Conservation (phyloP, 1,284 basidiomycete species). For the Cerrena zonata region DNA sequence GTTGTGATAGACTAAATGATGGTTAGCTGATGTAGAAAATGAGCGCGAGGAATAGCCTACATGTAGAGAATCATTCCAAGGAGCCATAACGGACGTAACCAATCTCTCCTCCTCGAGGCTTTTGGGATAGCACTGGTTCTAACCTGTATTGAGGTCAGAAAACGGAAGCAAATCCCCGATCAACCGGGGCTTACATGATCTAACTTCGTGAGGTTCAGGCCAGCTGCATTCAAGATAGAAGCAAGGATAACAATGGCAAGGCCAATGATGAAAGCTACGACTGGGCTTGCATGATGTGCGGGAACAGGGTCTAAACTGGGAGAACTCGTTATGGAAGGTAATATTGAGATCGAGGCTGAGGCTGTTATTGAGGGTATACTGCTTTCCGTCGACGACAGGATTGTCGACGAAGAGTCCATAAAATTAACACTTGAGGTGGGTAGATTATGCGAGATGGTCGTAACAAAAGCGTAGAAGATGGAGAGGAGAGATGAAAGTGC, state of each 20-base stretch:
- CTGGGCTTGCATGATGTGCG: slow-evolving; percentile 47
- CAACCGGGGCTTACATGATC: slow-evolving; percentile 58
- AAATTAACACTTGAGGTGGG: neutral
- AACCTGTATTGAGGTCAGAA: slow-evolving; percentile 38
- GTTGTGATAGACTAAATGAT: slow-evolving; percentile 61
- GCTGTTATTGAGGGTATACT: neutral
- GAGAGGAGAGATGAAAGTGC: too few relatives aligned
- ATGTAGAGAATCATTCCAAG: slow-evolving; percentile 80
- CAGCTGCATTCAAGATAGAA: slow-evolving; percentile 78
- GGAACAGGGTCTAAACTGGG: slow-evolving; percentile 18
- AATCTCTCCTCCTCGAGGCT: slow-evolving; percentile 60
- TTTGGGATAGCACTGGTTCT: slow-evolving; percentile 69
- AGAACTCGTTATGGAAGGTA: neutral
- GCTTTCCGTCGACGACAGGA: neutral
- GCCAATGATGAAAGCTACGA: slow-evolving; percentile 75
- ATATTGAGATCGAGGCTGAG: neutral
- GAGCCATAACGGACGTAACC: slow-evolving; percentile 75
- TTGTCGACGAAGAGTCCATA: neutral
- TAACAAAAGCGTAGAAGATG: neutral
- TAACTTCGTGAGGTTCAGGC: slow-evolving; percentile 77
- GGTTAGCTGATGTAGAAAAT: neutral
- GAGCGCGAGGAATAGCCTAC: slow-evolving; percentile 28
- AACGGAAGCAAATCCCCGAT: slow-evolving; percentile 3
- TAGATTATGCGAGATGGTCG: neutral
- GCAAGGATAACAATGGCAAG: slow-evolving; percentile 73